Conservation (phyloP, 805 yeast species). For the Candida piceae region DNA sequence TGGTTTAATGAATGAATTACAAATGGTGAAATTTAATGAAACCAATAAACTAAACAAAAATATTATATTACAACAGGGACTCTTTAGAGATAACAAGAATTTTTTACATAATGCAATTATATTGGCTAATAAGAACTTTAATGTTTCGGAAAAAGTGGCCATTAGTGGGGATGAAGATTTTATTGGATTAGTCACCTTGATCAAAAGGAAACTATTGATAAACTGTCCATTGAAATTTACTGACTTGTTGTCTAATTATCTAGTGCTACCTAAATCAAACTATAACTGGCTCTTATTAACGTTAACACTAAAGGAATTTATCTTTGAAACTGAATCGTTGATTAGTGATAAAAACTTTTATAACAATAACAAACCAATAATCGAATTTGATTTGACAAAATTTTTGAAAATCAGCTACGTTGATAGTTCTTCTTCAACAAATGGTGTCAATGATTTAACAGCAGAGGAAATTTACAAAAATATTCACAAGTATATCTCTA, state of each 20-base stretch:
- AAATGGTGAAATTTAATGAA: constrained; percentile 27
- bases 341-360: constrained; percentile 17
- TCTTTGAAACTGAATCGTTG: constrained; percentile 22
- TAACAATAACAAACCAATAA: constrained; percentile 22
- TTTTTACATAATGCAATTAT: constrained; percentile 50
- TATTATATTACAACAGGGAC: constrained; percentile 20
- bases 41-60: constrained; percentile 21
- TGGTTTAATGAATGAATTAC: constrained; percentile 30
- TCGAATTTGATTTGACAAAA: constrained; percentile 21
- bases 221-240: constrained; percentile 45
- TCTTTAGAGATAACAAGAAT: constrained; percentile 33
- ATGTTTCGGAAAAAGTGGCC: constrained; percentile 19
- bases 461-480: constrained; percentile 19
- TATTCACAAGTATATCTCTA: constrained; percentile 16
- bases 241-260: constrained; percentile 44
- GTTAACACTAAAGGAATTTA: constrained; percentile 44
- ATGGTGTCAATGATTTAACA: constrained; percentile 6
- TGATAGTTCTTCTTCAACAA: constrained; percentile 11
- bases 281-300: constrained; percentile 42
- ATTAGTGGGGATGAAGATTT: constrained; percentile 20
- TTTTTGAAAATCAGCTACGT: constrained; percentile 10
- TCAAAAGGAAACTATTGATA: constrained; percentile 44
- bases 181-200: constrained; percentile 34
- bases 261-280: constrained; percentile 35
- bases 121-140: constrained; percentile 41